phyloP scores from a whole-genome alignment of 179 eudicot species.

The Heliamphora pulchella region DNA sequence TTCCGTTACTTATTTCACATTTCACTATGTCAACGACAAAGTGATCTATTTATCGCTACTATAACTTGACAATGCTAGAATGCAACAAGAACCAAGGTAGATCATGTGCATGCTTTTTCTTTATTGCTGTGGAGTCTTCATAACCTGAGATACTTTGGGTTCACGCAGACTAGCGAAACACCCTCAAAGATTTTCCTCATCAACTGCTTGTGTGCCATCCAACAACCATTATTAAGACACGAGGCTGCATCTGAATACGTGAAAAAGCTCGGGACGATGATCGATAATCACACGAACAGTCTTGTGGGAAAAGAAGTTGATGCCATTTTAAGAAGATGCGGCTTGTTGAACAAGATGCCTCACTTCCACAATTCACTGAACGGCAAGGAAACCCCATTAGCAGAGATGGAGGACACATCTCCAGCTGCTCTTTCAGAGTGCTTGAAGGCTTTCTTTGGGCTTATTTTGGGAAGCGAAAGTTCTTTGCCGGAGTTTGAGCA shows the following conservation, averaged over 20 bases:
- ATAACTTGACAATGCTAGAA: neutral
- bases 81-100: neutral
- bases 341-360: slow-evolving; percentile 68
- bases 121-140: neutral
- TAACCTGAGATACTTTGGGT: neutral
- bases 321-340: slow-evolving; percentile 60
- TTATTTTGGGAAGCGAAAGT: slow-evolving; percentile 73
- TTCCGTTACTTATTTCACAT: neutral
- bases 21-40: neutral
- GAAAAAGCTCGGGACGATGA: slow-evolving; percentile 57
- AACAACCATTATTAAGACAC: slow-evolving; percentile 69
- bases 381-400: slow-evolving; percentile 35
- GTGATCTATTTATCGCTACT: neutral
- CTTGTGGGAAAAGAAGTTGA: slow-evolving; percentile 89
- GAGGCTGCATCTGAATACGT: slow-evolving; percentile 76
- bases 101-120: neutral
- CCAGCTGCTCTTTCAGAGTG: slow-evolving; percentile 68
- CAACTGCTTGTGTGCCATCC: slow-evolving; percentile 87
- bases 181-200: slow-evolving; percentile 86
- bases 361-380: slow-evolving; percentile 37
- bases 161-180: slow-evolving; percentile 65
- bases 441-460: slow-evolving; percentile 77
- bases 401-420: slow-evolving; percentile 71
- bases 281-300: slow-evolving; percentile 50
- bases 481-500: slow-evolving; percentile 90